These are phyloP conservation scores for Ocimum tenuiflorum DNA, from an alignment of 257 asterid genomes.

Conservation along the genomic window DNA sequence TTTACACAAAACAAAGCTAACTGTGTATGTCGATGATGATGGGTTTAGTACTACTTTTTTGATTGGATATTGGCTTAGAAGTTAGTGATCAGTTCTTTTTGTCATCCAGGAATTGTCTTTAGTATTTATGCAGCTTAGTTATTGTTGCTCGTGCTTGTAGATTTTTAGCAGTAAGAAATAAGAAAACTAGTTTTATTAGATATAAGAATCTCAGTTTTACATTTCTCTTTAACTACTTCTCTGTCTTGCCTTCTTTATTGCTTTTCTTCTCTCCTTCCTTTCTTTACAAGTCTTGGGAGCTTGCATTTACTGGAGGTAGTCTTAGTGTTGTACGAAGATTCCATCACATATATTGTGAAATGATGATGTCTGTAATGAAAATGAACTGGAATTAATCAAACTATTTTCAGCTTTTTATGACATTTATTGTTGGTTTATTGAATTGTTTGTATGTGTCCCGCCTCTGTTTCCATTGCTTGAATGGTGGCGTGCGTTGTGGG, in stretches of 20 bases:
- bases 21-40: neutral
- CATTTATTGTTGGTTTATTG: neutral
- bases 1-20: neutral
- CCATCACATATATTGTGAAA: neutral
- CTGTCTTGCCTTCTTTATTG: neutral
- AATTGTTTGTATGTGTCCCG: neutral
- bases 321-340: neutral
- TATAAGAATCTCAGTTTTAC: neutral
- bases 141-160: too few species aligned
- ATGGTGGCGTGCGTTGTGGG: neutral
- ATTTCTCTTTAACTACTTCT: neutral
- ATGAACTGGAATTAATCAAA: neutral
- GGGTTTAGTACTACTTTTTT: neutral
- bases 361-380: neutral
- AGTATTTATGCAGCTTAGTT: neutral
- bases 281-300: neutral
- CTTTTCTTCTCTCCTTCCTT: neutral
- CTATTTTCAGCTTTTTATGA: neutral
- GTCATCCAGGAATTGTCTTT: too few species aligned
- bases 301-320: neutral
- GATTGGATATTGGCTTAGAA: neutral
- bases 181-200: too few species aligned
- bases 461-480: neutral
- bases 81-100: neutral
- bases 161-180: neutral